phyloP scores from a whole-genome alignment of 1,284 basidiomycete species.

The Bondarzewia mesenterica region DNA sequence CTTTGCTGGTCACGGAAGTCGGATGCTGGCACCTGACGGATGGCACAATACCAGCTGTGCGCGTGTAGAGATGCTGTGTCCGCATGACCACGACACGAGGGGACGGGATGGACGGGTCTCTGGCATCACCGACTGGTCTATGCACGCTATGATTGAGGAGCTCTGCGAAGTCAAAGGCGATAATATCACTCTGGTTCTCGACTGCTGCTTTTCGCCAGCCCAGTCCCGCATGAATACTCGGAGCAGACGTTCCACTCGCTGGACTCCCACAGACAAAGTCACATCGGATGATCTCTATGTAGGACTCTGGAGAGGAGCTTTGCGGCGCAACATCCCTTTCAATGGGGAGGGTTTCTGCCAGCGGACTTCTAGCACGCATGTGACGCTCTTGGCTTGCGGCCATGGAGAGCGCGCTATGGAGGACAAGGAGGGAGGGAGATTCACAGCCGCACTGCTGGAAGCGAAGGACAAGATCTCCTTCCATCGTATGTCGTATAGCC shows the following conservation, averaged over 20 bases:
- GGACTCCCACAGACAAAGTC: conserved; percentile 44
- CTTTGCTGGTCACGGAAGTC: conserved; percentile 62
- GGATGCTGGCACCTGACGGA: conserved; percentile 40
- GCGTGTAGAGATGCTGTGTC: conserved; percentile 50
- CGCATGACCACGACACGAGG: conserved; percentile 53
- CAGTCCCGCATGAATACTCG: conserved; percentile 26
- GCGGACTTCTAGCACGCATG: conserved; percentile 32
- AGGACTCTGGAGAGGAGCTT: conserved; percentile 44
- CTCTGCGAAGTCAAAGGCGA: conserved; percentile 49
- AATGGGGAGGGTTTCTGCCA: conserved; percentile 37
- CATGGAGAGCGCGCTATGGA: conserved; percentile 46
- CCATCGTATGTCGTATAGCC: conserved; percentile 43
- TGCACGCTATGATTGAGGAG: conserved; percentile 48
- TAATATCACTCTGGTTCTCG: conserved; percentile 59
- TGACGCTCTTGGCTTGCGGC: conserved; percentile 46
- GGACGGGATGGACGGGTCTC: conserved; percentile 36
- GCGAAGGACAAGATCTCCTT: conserved; percentile 33
- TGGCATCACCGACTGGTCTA: conserved; percentile 58
- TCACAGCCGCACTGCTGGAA: conserved; percentile 46
- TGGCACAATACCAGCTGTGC: conserved; percentile 40
- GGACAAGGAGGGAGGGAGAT: conserved; percentile 50
- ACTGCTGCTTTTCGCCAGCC: conserved; percentile 50
- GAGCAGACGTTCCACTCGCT: conserved; percentile 40
- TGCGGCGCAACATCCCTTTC: conserved; percentile 18
- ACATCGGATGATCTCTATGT: conserved; percentile 41